A percentile compares a stretch with the other conserved stretches of the same genome.
Evolutionary conservation across 2,329 filamentous ascomycete genomes (phyloP).

Genomic region (Hysterium pulicare): DNA sequence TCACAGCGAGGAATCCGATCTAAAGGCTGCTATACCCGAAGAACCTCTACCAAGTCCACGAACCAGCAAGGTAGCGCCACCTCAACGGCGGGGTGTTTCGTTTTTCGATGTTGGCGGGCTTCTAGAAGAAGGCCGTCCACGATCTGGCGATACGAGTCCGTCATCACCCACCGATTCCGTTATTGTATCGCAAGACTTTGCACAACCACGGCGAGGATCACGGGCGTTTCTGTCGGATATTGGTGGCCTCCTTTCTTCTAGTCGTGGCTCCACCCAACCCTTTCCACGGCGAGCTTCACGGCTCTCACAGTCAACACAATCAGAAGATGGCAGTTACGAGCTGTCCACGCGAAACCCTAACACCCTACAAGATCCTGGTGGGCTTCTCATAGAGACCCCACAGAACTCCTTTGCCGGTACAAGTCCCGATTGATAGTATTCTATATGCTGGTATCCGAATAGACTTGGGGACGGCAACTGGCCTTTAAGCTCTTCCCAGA

Average conservation of each 20-base stretch:
- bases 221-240: constrained; percentile 28
- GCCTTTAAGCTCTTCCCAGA: too few relatives aligned
- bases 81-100: constrained; percentile 59
- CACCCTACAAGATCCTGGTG: constrained; percentile 31
- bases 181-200: constrained; percentile 41
- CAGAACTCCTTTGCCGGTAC: too few relatives aligned
- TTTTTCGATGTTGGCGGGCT: constrained; percentile 85
- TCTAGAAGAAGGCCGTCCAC: constrained; percentile 53
- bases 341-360: constrained; percentile 5
- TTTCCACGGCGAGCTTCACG: constrained; percentile 29
- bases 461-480: too few relatives aligned
- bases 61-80: constrained; percentile 40
- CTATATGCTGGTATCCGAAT: too few relatives aligned
- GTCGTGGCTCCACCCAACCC: constrained; percentile 3
- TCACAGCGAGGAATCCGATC: constrained; percentile 19
- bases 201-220: constrained; percentile 25
- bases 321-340: constrained; percentile 6
- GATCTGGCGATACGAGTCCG: constrained; percentile 10
- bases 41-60: constrained; percentile 38
- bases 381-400: too few relatives aligned
- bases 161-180: constrained; percentile 35
- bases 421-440: too few relatives aligned
- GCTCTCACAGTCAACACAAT: constrained; percentile 18
- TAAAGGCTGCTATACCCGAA: constrained; percentile 21
- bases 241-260: constrained; percentile 18